These are phyloP conservation scores for Neopestalotiopsis rosae DNA, from an alignment of 2,329 filamentous ascomycete genomes.

Conservation along the genomic window DNA sequence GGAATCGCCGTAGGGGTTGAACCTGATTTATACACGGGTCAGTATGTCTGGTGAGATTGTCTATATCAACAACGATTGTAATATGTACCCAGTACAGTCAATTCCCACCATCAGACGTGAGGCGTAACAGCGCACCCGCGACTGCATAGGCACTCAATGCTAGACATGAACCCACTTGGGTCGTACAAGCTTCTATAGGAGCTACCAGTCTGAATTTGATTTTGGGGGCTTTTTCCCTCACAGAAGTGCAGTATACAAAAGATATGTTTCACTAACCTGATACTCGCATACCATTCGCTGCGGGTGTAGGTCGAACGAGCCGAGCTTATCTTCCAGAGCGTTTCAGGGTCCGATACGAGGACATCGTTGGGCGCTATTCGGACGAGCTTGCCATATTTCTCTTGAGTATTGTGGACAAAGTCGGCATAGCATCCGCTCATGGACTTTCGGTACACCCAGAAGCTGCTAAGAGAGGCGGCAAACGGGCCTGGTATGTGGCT, in stretches of 20 bases:
- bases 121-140: too few species aligned
- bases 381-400: conserved; percentile 13
- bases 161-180: too few species aligned
- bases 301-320: conserved; percentile 12
- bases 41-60: neutral
- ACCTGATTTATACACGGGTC: neutral
- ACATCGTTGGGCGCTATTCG: conserved; percentile 15
- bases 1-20: conserved; percentile 15
- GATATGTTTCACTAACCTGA: neutral
- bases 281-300: conserved; percentile 9
- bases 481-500: conserved; percentile 14
- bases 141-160: too few species aligned
- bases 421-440: neutral
- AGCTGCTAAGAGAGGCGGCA: neutral
- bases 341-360: conserved; percentile 14
- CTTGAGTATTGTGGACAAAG: neutral
- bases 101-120: too few species aligned
- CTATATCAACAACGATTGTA: too few species aligned
- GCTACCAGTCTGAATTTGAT: too few species aligned
- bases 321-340: conserved; percentile 13
- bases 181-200: too few species aligned
- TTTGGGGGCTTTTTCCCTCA: too few species aligned
- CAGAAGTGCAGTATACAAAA: too few species aligned
- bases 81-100: too few species aligned
- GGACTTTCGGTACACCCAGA: neutral